These are phyloP conservation scores for Umbelopsis isabellina DNA, from an alignment of 192 early-diverging fungal species.

Conservation along the genomic window DNA sequence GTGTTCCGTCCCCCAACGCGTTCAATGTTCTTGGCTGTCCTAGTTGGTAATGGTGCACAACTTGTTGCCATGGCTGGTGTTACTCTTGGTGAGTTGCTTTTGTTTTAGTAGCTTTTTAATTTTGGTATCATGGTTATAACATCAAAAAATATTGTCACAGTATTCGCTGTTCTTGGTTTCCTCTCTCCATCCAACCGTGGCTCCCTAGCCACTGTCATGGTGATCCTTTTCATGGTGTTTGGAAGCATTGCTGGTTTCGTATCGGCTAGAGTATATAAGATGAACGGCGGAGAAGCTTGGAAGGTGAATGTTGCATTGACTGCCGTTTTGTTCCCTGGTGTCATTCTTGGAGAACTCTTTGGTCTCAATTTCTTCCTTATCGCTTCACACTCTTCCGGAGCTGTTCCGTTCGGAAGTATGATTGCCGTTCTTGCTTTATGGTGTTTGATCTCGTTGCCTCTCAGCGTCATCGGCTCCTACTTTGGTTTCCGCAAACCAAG, in stretches of 20 bases:
- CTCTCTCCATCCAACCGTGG: conserved; percentile 90
- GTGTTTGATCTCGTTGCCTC: conserved; percentile 80
- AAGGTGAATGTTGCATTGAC: conserved; percentile 82
- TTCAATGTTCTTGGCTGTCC: conserved; percentile 74
- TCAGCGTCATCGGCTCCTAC: conserved; percentile 79
- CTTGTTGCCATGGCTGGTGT: conserved; percentile 74
- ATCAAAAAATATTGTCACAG: conserved; percentile 34
- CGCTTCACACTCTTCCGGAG: conserved; percentile 78
- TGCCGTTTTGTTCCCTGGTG: conserved; percentile 76
- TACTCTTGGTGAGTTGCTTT: conserved; percentile 50
- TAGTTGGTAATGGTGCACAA: conserved; percentile 85
- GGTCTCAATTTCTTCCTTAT: conserved; percentile 88
- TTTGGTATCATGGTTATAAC: neutral
- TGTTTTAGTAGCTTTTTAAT: neutral
- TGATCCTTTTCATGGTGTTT: conserved; percentile 91
- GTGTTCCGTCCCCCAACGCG: conserved; percentile 91
- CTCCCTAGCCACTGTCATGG: conserved; percentile 90
- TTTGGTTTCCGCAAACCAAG: conserved; percentile 69
- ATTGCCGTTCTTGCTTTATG: conserved; percentile 82
- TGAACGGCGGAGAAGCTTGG: conserved; percentile 90
- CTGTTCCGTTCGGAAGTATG: conserved; percentile 88
- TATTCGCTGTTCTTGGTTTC: conserved; percentile 96
- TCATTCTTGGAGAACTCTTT: conserved; percentile 64
- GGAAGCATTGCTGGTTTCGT: conserved; percentile 87
- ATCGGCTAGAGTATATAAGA: conserved; percentile 90